Percentiles rank a stretch among this genome's conserved stretches.
phyloP scores from a whole-genome alignment of 768 basidiomycete species.

The Mycena belliarum region DNA sequence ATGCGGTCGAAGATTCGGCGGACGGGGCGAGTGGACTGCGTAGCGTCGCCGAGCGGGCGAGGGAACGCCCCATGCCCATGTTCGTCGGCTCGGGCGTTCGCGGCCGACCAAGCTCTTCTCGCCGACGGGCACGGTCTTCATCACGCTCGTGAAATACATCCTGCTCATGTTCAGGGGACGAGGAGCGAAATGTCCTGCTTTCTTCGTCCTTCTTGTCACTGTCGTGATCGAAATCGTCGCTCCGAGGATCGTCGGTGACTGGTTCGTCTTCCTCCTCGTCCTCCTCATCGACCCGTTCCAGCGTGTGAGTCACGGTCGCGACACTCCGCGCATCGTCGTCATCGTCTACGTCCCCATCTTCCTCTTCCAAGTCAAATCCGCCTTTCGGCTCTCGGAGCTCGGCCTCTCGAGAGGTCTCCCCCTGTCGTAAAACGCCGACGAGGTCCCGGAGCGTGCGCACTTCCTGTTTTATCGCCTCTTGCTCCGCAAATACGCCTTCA shows the following conservation, averaged over 20 bases:
- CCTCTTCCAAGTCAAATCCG: constrained; percentile 35
- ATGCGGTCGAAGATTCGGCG: constrained; percentile 30
- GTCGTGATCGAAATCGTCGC: neutral
- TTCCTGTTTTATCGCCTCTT: constrained; percentile 81
- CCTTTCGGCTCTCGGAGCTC: constrained; percentile 17
- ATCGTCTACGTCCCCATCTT: constrained; percentile 44
- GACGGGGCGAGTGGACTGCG: constrained; percentile 26
- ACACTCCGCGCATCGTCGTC: constrained; percentile 75
- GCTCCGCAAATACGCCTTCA: constrained; percentile 80
- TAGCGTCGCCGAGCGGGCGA: constrained; percentile 34
- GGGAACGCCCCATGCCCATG: constrained; percentile 41
- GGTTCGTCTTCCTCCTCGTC: constrained; percentile 48
- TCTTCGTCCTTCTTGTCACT: constrained; percentile 5
- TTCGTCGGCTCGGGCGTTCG: constrained; percentile 79
- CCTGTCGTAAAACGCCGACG: constrained; percentile 35
- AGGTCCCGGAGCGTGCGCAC: constrained; percentile 70
- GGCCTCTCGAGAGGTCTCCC: constrained; percentile 7
- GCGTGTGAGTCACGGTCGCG: constrained; percentile 66
- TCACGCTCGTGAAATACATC: constrained; percentile 31
- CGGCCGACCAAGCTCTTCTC: constrained; percentile 67
- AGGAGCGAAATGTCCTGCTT: neutral
- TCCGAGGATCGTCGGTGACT: neutral
- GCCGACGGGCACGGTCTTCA: constrained; percentile 53
- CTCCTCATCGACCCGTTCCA: constrained; percentile 75
- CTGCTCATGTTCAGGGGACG: constrained; percentile 11